Conservation (phyloP, 257 asterid genomes). For the Solanum bukasovii region DNA sequence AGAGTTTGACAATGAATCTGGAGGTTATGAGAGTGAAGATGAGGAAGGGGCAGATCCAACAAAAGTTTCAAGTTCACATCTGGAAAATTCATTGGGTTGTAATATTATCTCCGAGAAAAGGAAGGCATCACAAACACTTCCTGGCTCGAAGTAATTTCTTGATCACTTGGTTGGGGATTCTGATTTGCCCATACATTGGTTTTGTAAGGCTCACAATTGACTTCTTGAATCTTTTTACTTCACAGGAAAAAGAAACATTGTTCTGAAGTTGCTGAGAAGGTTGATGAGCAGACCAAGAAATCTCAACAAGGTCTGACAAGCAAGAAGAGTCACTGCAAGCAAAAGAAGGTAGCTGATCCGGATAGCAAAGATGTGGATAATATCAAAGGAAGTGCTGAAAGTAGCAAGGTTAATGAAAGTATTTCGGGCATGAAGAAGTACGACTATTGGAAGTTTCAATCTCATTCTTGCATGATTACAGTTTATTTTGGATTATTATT, state of each 20-base stretch:
- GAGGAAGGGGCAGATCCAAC: slow-evolving; percentile 3
- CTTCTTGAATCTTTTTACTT: not conserved
- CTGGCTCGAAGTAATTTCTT: slow-evolving; percentile 35
- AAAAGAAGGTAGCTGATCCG: slow-evolving; percentile 20
- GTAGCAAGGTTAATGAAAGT: slow-evolving; percentile 6
- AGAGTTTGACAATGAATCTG: slow-evolving; percentile 62
- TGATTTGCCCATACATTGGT: not conserved
- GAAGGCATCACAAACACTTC: slow-evolving; percentile 47
- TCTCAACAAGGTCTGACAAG: slow-evolving; percentile 12
- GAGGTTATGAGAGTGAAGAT: slow-evolving; percentile 51
- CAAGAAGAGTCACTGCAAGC: slow-evolving; percentile 19
- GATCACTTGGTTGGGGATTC: not conserved
- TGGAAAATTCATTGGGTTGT: slow-evolving; percentile 18
- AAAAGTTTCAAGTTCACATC: not conserved
- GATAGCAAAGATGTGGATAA: slow-evolving; percentile 13
- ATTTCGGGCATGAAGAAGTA: slow-evolving; percentile 21
- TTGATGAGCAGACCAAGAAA: slow-evolving; percentile 22
- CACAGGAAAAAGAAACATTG: slow-evolving; percentile 56
- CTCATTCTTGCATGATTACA: not conserved
- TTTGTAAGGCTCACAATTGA: not conserved
- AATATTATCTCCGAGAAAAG: slow-evolving; percentile 42
- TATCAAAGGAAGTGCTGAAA: slow-evolving; percentile 22
- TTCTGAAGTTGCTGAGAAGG: slow-evolving; percentile 23
- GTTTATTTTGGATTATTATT: not conserved
- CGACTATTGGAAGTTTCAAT: slow-evolving; percentile 1